Conservation (phyloP, 495 filamentous ascomycete species). For the Trypethelium eluteriae region DNA sequence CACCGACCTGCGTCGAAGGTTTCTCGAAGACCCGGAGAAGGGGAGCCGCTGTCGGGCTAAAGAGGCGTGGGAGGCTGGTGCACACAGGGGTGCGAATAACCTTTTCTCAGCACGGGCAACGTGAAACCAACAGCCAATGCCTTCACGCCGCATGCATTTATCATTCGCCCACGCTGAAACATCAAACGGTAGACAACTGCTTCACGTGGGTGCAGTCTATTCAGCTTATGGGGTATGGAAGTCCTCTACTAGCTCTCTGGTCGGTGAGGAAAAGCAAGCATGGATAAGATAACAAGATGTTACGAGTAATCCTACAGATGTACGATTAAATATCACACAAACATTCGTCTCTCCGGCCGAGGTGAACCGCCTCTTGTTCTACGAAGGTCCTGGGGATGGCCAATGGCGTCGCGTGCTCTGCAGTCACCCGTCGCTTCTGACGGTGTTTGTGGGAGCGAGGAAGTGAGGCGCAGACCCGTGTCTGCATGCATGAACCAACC, state of each 20-base stretch:
- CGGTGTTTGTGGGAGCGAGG: not conserved
- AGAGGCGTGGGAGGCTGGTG: not conserved
- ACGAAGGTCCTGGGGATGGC: not conserved
- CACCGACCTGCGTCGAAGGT: slow-evolving; percentile 1
- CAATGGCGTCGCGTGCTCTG: not conserved
- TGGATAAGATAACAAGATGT: not conserved
- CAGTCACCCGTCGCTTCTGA: not conserved
- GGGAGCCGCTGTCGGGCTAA: not conserved
- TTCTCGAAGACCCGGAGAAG: slow-evolving; percentile 1
- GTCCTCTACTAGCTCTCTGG: not conserved
- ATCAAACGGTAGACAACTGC: not conserved
- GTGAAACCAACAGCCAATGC: slow-evolving; percentile 11
- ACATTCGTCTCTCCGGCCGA: not conserved
- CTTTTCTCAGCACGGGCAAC: slow-evolving; percentile 5
- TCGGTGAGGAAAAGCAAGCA: not conserved
- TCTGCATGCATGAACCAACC: slow-evolving; percentile 10
- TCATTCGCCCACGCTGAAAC: not conserved
- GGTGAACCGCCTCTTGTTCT: not conserved
- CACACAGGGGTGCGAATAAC: not conserved
- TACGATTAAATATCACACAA: not conserved
- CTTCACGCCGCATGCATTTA: not conserved
- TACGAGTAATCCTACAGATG: not conserved
- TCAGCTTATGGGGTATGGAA: not conserved
- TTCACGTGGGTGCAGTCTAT: not conserved
- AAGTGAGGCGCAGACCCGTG: not conserved